Percentiles rank a stretch among this genome's conserved stretches.
Evolutionary conservation across 805 yeast species (phyloP).

Genomic region (Sugiyamaella mastotermitis): DNA sequence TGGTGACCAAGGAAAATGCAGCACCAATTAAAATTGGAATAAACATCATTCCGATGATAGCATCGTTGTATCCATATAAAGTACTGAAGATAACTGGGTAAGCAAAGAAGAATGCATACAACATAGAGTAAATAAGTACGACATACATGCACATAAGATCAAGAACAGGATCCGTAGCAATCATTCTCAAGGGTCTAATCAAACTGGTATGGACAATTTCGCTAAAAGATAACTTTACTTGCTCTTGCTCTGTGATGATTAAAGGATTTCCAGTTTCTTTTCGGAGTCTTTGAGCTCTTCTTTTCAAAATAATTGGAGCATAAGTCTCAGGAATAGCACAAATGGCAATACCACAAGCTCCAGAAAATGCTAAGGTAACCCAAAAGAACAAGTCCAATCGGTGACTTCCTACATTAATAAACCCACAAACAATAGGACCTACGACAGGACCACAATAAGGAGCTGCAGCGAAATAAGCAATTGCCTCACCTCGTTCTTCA

Average conservation of each 20-base stretch:
- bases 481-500: conserved; percentile 78
- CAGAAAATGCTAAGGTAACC: conserved; percentile 92
- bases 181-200: conserved; percentile 70
- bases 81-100: conserved; percentile 77
- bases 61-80: conserved; percentile 71
- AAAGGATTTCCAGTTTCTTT: conserved; percentile 76
- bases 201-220: conserved; percentile 67
- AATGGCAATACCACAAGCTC: conserved; percentile 67
- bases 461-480: conserved; percentile 85
- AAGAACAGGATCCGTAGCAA: conserved; percentile 75
- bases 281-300: conserved; percentile 62
- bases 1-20: conserved; percentile 59
- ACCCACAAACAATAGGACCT: conserved; percentile 86
- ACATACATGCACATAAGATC: conserved; percentile 81
- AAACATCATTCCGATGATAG: conserved; percentile 77
- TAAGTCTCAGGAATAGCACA: conserved; percentile 82
- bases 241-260: conserved; percentile 93
- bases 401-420: conserved; percentile 65
- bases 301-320: conserved; percentile 78
- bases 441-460: conserved; percentile 91
- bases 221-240: conserved; percentile 63
- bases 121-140: conserved; percentile 81
- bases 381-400: conserved; percentile 64
- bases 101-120: conserved; percentile 92
- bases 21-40: conserved; percentile 92